Conservation (phyloP, 306 rosid species). For the Cicer judaicum region DNA sequence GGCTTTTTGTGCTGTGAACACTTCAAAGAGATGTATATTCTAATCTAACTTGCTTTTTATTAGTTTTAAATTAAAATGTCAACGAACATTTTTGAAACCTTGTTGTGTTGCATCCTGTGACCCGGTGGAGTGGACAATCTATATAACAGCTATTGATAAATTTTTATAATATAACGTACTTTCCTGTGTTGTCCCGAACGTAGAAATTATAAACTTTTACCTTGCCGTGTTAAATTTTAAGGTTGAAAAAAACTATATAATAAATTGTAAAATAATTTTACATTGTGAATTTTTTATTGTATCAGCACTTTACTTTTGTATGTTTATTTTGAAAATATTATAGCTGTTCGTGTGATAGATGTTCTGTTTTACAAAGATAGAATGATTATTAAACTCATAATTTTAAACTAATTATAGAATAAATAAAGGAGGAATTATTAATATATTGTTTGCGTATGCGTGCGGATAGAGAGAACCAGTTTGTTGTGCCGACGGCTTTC, state of each 20-base stretch:
- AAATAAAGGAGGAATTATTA: neutral
- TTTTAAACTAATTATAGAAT: too few relatives aligned
- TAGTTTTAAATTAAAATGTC: neutral
- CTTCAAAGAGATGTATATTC: conserved; percentile 42
- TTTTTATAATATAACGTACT: neutral
- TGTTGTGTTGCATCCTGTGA: conserved; percentile 18
- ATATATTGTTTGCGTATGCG: conserved; percentile 31
- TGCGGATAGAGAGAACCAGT: neutral
- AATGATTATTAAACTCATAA: too few relatives aligned
- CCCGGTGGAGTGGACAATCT: neutral
- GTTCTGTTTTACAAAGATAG: too few relatives aligned
- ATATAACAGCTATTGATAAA: conserved; percentile 25
- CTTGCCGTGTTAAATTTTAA: neutral
- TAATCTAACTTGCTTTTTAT: conserved; percentile 28
- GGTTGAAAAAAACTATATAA: neutral
- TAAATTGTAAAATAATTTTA: too few relatives aligned
- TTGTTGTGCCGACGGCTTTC: too few relatives aligned
- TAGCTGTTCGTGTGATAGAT: too few relatives aligned
- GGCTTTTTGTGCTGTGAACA: conserved; percentile 38
- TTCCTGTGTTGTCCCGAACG: neutral
- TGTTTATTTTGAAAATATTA: too few relatives aligned
- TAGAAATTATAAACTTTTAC: neutral
- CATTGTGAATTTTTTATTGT: too few relatives aligned
- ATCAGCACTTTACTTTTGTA: too few relatives aligned
- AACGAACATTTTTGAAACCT: neutral